These are phyloP conservation scores for Iris pallida DNA, from an alignment of 116 monocot species.

Conservation along the genomic window DNA sequence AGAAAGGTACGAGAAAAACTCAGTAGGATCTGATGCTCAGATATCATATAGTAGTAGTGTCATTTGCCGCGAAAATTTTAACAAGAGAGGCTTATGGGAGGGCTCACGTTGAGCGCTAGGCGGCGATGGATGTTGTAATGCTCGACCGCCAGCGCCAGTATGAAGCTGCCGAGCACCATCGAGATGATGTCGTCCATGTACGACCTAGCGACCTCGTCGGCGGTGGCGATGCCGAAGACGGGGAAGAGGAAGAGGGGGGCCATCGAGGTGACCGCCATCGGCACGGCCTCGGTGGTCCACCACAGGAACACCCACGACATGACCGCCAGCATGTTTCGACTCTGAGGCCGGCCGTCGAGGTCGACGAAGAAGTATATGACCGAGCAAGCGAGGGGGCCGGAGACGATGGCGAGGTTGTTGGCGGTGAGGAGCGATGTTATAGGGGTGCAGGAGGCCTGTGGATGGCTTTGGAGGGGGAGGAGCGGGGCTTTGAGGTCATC, in stretches of 20 bases:
- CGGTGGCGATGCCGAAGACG: constrained; percentile 43
- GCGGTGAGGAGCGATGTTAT: constrained; percentile 20
- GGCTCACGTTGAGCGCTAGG: constrained; percentile 60
- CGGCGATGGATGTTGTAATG: constrained; percentile 82
- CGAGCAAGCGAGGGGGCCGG: constrained; percentile 49
- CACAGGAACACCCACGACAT: constrained; percentile 70
- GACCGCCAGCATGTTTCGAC: constrained; percentile 63
- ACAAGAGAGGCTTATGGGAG: neutral
- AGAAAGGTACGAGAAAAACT: no score
- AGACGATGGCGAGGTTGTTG: constrained; percentile 27
- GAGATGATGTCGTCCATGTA: constrained; percentile 86
- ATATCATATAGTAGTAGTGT: no score
- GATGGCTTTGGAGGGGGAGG: constrained; percentile 26
- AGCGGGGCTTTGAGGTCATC: constrained; percentile 32
- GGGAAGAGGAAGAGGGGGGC: constrained; percentile 84
- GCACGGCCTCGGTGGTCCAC: constrained; percentile 79
- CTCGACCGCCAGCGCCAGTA: constrained; percentile 79
- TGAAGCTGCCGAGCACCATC: constrained; percentile 88
- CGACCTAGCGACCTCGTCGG: constrained; percentile 57
- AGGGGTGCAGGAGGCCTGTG: neutral
- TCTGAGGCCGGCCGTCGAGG: constrained; percentile 23
- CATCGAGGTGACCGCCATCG: constrained; percentile 78
- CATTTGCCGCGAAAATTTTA: no score
- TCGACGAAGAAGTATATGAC: constrained; percentile 43
- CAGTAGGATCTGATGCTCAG: no score